phyloP scores from a whole-genome alignment of 2,329 filamentous ascomycete species.

The Atkinsonella hypoxylon region DNA sequence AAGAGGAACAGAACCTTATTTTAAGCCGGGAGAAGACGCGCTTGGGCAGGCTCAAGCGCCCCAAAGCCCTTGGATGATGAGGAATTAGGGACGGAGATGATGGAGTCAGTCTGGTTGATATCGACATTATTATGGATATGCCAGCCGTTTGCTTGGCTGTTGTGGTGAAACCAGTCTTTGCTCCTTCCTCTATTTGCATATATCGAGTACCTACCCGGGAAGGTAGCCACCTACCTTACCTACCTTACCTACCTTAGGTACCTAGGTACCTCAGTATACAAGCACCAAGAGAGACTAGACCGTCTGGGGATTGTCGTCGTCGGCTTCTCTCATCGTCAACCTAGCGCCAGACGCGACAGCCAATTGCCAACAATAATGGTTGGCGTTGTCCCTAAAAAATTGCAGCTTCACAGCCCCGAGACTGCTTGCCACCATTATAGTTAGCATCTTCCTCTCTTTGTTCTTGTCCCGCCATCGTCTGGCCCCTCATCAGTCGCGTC shows the following conservation, averaged over 20 bases:
- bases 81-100: background rate
- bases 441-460: background rate
- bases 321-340: too few species aligned
- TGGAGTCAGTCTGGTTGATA: background rate
- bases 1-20: background rate
- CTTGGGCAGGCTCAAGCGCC: background rate
- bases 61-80: background rate
- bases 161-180: background rate
- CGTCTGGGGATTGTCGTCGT: too few species aligned
- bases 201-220: too few species aligned
- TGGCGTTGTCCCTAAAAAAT: background rate
- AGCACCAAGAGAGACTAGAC: too few species aligned
- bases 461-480: background rate
- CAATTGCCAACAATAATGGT: too few species aligned
- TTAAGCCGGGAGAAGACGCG: background rate
- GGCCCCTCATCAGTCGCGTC: background rate
- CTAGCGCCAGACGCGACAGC: too few species aligned
- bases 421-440: background rate
- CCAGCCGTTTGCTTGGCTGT: background rate
- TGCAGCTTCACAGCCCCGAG: background rate
- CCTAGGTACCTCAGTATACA: too few species aligned
- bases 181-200: too few species aligned
- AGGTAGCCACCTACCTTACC: too few species aligned
- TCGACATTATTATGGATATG: background rate
- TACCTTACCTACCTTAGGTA: too few species aligned